Evolutionary conservation across 345 rosid species (phyloP).

Genomic region (Litchi chinensis): DNA sequence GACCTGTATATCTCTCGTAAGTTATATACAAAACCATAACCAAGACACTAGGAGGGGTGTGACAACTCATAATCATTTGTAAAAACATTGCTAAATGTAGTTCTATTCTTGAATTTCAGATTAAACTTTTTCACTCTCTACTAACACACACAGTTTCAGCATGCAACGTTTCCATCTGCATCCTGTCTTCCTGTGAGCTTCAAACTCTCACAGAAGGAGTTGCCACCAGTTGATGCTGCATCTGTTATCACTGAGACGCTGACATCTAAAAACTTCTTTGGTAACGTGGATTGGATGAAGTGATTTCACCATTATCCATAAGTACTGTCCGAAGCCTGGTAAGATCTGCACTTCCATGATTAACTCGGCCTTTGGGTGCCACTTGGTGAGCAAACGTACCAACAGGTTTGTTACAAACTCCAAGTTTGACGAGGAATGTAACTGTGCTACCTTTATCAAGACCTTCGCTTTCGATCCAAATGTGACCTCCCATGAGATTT

Average conservation of each 20-base stretch:
- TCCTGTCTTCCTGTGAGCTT: neutral
- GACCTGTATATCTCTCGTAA: too few species aligned
- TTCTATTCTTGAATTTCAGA: neutral
- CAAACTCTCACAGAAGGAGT: neutral
- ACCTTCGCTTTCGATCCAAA: constrained; percentile 93
- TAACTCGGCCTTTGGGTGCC: constrained; percentile 45
- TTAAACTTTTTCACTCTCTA: neutral
- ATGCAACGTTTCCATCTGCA: neutral
- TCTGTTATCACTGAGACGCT: too few species aligned
- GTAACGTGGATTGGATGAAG: constrained; percentile 35
- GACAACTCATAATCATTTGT: neutral
- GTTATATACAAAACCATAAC: too few species aligned
- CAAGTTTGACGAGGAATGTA: constrained; percentile 69
- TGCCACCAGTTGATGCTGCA: neutral
- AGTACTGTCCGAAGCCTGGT: constrained; percentile 28
- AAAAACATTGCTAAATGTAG: neutral
- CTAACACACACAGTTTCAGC: neutral
- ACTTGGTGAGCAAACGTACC: constrained; percentile 40
- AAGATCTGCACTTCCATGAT: constrained; percentile 59
- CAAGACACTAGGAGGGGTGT: too few species aligned
- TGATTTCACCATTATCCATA: constrained; percentile 26
- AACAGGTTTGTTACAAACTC: constrained; percentile 47
- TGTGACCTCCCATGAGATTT: constrained; percentile 91
- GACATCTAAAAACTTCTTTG: constrained; percentile 49
- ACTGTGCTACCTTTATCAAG: constrained; percentile 65